Evolutionary conservation across 2,329 filamentous ascomycete species (phyloP).

Genomic region (Trichoderma koningiopsis): DNA sequence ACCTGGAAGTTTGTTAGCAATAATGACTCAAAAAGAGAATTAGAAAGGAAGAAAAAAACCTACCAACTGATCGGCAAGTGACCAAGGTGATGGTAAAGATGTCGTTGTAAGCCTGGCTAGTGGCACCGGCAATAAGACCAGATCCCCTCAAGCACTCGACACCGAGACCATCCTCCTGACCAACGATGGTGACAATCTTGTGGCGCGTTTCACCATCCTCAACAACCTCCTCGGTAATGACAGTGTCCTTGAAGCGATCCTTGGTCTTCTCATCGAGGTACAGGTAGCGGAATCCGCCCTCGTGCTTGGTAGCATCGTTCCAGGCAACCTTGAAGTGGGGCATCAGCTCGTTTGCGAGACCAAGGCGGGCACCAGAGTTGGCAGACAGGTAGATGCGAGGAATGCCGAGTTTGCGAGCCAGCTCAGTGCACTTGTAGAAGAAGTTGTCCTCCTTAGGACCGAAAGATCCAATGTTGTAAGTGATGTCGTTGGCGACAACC

Average conservation of each 20-base stretch:
- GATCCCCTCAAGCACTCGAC: constrained; percentile 97
- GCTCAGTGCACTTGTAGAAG: constrained; percentile 98
- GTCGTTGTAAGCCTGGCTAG: constrained; percentile 94
- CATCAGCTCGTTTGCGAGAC: constrained; percentile 94
- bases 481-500: constrained; percentile 98
- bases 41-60: constrained; percentile 35
- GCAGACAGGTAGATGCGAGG: constrained; percentile 97
- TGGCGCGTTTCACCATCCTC: constrained; percentile 89
- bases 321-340: constrained; percentile 96
- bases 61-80: constrained; percentile 95
- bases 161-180: constrained; percentile 92
- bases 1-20: constrained; percentile 49
- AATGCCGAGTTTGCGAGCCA: constrained; percentile 90
- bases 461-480: constrained; percentile 97
- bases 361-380: constrained; percentile 97
- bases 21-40: no score
- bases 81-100: constrained; percentile 98
- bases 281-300: constrained; percentile 93
- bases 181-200: constrained; percentile 92
- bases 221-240: constrained; percentile 78
- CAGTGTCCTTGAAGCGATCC: constrained; percentile 76
- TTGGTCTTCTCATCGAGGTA: constrained; percentile 88
- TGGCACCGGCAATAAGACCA: constrained; percentile 96
- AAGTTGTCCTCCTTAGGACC: constrained; percentile 95
- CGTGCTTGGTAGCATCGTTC: constrained; percentile 81